Conservation (phyloP, 169 alveolate genomes). For the Eimeria acervulina region DNA sequence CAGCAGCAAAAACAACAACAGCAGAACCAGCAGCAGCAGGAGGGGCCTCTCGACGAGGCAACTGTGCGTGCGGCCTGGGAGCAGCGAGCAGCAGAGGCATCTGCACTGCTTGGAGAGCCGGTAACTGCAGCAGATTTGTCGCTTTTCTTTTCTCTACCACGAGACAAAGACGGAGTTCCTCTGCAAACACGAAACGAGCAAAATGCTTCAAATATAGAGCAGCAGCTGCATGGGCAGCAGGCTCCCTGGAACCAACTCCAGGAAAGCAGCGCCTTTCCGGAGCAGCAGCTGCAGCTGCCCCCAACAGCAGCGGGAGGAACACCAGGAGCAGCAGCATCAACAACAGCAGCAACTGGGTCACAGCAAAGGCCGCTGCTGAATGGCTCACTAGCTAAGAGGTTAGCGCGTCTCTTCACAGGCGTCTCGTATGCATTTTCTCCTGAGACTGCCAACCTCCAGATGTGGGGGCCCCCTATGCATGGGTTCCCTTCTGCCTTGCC, state of each 20-base stretch:
- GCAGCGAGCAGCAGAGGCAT: constrained; percentile 46
- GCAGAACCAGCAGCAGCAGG: too few species aligned
- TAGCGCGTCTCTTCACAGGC: constrained; percentile 47
- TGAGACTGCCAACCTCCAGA: not conserved
- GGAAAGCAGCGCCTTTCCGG: not conserved
- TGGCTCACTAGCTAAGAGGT: constrained; percentile 21
- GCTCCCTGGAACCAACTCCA: constrained; percentile 35
- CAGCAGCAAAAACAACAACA: too few species aligned
- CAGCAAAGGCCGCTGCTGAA: constrained; percentile 33
- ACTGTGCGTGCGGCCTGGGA: constrained; percentile 32
- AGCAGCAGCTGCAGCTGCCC: not conserved
- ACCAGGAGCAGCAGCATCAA: not conserved
- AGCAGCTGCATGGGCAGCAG: constrained; percentile 20
- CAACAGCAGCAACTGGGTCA: not conserved
- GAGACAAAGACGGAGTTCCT: not conserved
- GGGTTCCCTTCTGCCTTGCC: constrained; percentile 43
- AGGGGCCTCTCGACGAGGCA: not conserved
- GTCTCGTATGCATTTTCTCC: constrained; percentile 38
- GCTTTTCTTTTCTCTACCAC: not conserved
- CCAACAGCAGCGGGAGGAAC: not conserved
- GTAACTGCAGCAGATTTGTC: constrained; percentile 20
- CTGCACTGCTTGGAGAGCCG: constrained; percentile 1
- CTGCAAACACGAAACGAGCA: not conserved
- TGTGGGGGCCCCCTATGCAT: not conserved
- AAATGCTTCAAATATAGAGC: not conserved